These are phyloP conservation scores for Fragilariopsis cylindrus DNA, from an alignment of 108 stramenopile genomes.

Conservation along the genomic window DNA sequence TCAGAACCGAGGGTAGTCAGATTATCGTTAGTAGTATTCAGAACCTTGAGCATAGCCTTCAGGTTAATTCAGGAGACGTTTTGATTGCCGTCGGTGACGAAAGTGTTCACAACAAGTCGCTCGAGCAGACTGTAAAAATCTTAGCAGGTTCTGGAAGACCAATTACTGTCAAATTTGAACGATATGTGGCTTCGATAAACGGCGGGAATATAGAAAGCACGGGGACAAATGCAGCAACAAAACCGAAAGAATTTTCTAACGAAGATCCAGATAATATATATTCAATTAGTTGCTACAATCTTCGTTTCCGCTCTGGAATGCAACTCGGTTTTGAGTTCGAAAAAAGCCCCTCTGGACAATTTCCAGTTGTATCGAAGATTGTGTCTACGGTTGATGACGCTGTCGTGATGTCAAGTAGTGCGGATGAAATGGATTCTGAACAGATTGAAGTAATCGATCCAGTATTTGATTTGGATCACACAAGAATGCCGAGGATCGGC, in stretches of 20 bases:
- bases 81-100: constrained; percentile 41
- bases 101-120: constrained; percentile 20
- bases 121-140: constrained; percentile 45
- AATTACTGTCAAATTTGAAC: constrained; percentile 42
- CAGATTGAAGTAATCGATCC: constrained; percentile 27
- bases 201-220: neutral
- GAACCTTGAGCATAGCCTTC: constrained; percentile 13
- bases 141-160: constrained; percentile 45
- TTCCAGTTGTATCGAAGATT: constrained; percentile 40
- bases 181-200: neutral
- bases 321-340: constrained; percentile 36
- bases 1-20: constrained; percentile 36
- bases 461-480: constrained; percentile 10
- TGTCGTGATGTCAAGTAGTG: constrained; percentile 5
- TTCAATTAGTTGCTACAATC: constrained; percentile 10
- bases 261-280: neutral
- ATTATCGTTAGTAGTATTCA: constrained; percentile 51
- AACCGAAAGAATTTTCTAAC: no score
- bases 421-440: constrained; percentile 22
- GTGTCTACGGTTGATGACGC: constrained; percentile 5
- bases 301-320: constrained; percentile 24
- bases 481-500: constrained; percentile 42
- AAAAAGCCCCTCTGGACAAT: constrained; percentile 35
- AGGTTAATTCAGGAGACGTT: constrained; percentile 50
- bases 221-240: neutral